A percentile compares a stretch with the other conserved stretches of the same genome.
phyloP scores from a whole-genome alignment of 1,284 basidiomycete genomes.

The Sanghuangporus sanghuang region DNA sequence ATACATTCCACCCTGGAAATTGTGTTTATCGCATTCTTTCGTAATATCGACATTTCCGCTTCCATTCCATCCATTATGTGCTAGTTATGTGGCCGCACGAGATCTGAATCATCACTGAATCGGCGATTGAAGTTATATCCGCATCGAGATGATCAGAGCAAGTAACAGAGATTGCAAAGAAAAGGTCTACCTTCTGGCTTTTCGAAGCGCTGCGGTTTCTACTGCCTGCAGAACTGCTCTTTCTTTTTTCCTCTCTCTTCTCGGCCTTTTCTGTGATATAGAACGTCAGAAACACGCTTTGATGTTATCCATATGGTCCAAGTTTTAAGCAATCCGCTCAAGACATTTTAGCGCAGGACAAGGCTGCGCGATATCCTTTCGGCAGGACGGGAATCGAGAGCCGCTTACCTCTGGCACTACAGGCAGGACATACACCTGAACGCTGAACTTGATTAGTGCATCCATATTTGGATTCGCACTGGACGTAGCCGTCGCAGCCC shows the following conservation, averaged over 20 bases:
- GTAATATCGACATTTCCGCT: neutral
- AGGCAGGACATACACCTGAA: constrained; percentile 13
- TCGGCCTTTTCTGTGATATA: neutral
- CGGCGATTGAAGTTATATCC: neutral
- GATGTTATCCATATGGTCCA: too few species aligned
- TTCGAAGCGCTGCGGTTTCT: neutral
- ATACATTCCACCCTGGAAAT: neutral
- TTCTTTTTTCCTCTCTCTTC: neutral
- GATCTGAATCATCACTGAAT: neutral
- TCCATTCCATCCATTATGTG: neutral
- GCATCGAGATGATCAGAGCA: neutral
- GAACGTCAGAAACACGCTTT: neutral
- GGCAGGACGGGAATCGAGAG: neutral
- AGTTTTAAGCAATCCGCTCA: too few species aligned
- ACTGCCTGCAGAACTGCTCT: neutral
- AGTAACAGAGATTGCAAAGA: neutral
- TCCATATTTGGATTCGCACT: constrained; percentile 14
- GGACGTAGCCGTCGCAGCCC: constrained; percentile 14
- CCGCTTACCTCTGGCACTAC: constrained; percentile 11
- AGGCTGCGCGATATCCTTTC: too few species aligned
- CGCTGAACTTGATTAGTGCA: constrained; percentile 13
- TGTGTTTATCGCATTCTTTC: neutral
- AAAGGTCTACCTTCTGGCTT: neutral
- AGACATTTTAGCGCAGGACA: too few species aligned
- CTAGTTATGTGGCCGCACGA: neutral